Base-by-base conservation (phyloP, 805 yeast species). In the Yarrowia sp. region DNA sequence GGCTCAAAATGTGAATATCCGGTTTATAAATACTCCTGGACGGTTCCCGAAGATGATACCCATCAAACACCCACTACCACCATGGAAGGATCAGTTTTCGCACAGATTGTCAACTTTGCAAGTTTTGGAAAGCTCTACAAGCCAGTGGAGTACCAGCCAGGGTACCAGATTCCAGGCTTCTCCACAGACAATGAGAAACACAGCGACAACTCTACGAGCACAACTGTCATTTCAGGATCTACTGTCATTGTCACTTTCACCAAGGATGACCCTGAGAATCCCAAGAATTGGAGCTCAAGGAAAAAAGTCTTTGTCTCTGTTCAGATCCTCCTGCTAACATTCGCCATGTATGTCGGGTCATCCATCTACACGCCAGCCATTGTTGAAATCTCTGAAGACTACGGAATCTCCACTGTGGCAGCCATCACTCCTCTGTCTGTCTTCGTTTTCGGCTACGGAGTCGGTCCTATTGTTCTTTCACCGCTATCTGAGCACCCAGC, bases 381-480 rank as follows among this genome's bases (percentile, higher is more conserved):
- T 55, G 78, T 75, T n/a, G 74, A 77, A n/a, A 75, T 86, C 43
- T 81, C 78, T 75, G 75, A 77, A 38, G 82, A 84, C 38, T 83
- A 84, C 72, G 64, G 74, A 15, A 78, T 81, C 19, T 75, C 81
- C n/a, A 79, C 79, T 52, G 80, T 80, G 2, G 77, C 77, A 11
- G 85, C 86, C 0, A 79, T 83, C 1, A 75, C 86, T 50, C 86
- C 86, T 1, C 75, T 86, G 70, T 77, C 87, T 0, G 69, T 85
- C 50, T 86, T 82, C 71, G 86, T 85, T 8, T 72, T 85, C 26
- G 89, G 88, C 4, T 86, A 85, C 73, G 89, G 87, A 65, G 48
- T 84, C 19, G 88, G 88, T 1, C 87, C 87, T 1, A 77, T 85
- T 77, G 70, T 84, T 0, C 82, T 84, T 58, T 82, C 86, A 0